These are phyloP conservation scores for Tetratostichococcus sp. DNA, from an alignment of 139 green algal genomes.

Conservation along the genomic window DNA sequence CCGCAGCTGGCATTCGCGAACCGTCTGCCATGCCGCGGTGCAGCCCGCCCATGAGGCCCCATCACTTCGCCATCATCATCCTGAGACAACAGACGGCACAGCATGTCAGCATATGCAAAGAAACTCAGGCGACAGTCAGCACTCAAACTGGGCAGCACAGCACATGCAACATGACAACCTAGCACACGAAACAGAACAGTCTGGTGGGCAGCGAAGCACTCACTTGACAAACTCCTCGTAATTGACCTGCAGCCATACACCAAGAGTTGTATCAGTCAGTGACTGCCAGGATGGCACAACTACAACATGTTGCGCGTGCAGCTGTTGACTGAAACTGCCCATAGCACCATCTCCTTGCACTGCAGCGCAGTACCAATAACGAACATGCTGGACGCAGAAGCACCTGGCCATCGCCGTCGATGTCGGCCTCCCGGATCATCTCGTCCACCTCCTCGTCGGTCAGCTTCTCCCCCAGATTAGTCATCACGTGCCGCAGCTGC, in stretches of 20 bases:
- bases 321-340: too few relatives aligned
- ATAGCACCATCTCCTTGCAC: too few relatives aligned
- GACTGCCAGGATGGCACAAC: too few relatives aligned
- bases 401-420: slow-evolving; percentile 80
- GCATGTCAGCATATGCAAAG: too few relatives aligned
- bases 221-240: slow-evolving; percentile 90
- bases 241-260: slow-evolving; percentile 60
- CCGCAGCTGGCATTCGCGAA: too few relatives aligned
- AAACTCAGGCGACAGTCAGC: background rate
- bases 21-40: too few relatives aligned
- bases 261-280: background rate
- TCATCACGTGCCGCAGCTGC: slow-evolving; percentile 97
- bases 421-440: slow-evolving; percentile 91
- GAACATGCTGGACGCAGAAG: too few relatives aligned
- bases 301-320: too few relatives aligned
- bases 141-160: slow-evolving; percentile 24
- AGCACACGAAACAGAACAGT: too few relatives aligned
- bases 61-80: slow-evolving; percentile 64
- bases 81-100: too few relatives aligned
- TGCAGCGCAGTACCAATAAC: background rate
- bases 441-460: slow-evolving; percentile 97
- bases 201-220: background rate
- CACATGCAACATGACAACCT: too few relatives aligned
- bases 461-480: slow-evolving; percentile 95
- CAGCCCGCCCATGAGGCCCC: too few relatives aligned